Conservation (phyloP, 441 rosid genomes). For the Adansonia gregorii region DNA sequence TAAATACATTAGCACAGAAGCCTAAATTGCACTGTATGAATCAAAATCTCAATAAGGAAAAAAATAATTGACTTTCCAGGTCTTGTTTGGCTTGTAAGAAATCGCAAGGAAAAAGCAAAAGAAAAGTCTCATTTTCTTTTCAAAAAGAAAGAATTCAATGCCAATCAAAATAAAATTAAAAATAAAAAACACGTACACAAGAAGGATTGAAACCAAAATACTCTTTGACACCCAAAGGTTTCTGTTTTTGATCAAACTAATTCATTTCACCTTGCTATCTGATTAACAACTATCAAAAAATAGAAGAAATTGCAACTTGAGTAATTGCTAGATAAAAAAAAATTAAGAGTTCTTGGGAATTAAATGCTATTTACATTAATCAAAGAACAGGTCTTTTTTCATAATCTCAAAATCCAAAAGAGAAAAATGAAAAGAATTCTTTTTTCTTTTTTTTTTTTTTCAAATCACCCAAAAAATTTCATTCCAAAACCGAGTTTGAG, state of each 20-base stretch:
- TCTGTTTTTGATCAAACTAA: neutral
- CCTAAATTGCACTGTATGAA: constrained; percentile 1
- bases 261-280: neutral
- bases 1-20: neutral
- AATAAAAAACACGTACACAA: constrained; percentile 11
- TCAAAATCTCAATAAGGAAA: neutral
- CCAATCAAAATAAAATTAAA: neutral
- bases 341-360: neutral
- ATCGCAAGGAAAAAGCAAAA: neutral
- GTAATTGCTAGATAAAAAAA: neutral
- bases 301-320: neutral
- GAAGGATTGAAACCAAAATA: neutral
- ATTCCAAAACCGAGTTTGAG: constrained; percentile 42
- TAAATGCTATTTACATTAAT: constrained; percentile 19
- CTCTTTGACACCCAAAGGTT: neutral
- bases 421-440: neutral
- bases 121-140: constrained; percentile 6
- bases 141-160: neutral
- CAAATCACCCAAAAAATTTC: constrained; percentile 27
- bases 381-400: constrained; percentile 11
- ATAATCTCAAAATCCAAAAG: neutral
- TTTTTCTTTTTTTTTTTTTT: constrained; percentile 15
- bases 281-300: neutral
- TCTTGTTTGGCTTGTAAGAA: neutral
- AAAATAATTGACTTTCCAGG: neutral